Evolutionary conservation across 768 basidiomycete genomes (phyloP).

Genomic region (Tephrocybe sp.): DNA sequence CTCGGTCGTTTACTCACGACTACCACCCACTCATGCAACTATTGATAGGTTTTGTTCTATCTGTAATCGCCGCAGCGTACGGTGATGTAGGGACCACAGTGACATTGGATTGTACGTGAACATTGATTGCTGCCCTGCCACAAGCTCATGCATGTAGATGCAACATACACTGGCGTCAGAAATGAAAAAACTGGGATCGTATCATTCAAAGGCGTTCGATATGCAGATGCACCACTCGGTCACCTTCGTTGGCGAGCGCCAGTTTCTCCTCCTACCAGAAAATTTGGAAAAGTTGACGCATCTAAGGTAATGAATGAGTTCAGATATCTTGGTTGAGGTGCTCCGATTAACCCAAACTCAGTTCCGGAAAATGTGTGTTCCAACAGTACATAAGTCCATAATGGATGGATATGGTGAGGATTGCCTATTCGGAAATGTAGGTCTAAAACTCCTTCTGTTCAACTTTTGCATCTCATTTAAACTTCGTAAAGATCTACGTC

Average conservation of each 20-base stretch:
- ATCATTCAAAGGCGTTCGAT: constrained; percentile 41
- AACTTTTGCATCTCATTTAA: not conserved
- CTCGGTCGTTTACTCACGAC: not conserved
- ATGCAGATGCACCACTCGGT: constrained; percentile 42
- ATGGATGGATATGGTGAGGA: constrained; percentile 36
- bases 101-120: constrained; percentile 24
- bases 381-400: constrained; percentile 27
- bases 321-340: not conserved
- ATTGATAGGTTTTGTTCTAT: not conserved
- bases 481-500: constrained; percentile 29
- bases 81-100: constrained; percentile 10
- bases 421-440: constrained; percentile 44
- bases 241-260: constrained; percentile 41
- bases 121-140: not conserved
- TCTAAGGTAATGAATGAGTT: constrained; percentile 24
- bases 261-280: constrained; percentile 34
- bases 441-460: not conserved
- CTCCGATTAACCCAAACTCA: constrained; percentile 11
- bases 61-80: not conserved
- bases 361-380: constrained; percentile 36
- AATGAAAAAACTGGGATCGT: constrained; percentile 31
- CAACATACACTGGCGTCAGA: constrained; percentile 33
- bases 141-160: constrained; percentile 26
- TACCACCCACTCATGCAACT: not conserved
- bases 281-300: constrained; percentile 37